Conservation (phyloP, 78 protist genomes). For the Tieghemostelium lacteum region DNA sequence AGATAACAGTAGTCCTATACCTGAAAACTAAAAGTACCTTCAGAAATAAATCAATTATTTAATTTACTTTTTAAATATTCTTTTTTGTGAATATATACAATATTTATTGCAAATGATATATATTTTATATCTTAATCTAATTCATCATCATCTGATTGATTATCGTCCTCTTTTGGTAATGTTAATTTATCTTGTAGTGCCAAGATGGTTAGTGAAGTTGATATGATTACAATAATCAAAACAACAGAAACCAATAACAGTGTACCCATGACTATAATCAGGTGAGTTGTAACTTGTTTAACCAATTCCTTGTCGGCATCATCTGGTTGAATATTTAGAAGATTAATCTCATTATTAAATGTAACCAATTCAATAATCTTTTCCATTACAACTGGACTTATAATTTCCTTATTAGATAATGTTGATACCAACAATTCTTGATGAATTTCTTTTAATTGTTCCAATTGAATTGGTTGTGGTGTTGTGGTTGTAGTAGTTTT, state of each 20-base stretch:
- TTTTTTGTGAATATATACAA: background rate
- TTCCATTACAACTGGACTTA: conserved; percentile 3
- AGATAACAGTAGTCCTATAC: no score
- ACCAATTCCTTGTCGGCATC: conserved; percentile 54
- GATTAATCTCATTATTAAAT: background rate
- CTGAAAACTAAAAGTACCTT: no score
- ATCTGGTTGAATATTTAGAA: conserved; percentile 41
- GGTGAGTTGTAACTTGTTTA: conserved; percentile 42
- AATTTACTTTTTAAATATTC: no score
- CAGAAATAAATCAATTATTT: no score
- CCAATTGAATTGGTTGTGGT: background rate
- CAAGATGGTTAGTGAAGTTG: conserved; percentile 18
- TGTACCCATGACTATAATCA: conserved; percentile 49
- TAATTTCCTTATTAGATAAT: background rate
- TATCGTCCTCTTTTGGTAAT: background rate
- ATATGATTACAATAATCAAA: conserved; percentile 32
- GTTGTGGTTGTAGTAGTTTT: background rate
- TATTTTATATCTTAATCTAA: no score
- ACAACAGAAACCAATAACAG: conserved; percentile 50
- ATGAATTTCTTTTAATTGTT: conserved; percentile 1
- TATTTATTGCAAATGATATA: background rate
- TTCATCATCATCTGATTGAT: background rate
- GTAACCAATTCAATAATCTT: conserved; percentile 37
- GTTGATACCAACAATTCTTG: conserved; percentile 3
- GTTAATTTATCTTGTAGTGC: conserved; percentile 17